Percentiles rank a stretch among this genome's conserved stretches.
phyloP scores from a whole-genome alignment of 176 grass and related monocot genomes.

The Chrysopogon serrulatus region DNA sequence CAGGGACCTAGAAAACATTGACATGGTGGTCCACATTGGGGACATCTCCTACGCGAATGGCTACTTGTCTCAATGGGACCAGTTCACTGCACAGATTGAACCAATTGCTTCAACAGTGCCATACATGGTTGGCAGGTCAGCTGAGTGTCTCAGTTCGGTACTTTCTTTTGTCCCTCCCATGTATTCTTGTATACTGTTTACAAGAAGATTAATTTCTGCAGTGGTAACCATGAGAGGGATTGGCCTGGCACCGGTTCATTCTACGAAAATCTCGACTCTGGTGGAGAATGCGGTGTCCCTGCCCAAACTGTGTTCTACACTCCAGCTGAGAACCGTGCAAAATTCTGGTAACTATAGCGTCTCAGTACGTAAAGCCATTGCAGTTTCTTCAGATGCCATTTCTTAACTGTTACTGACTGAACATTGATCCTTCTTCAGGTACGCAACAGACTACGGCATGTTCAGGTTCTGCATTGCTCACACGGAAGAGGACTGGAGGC shows the following conservation, averaged over 20 bases:
- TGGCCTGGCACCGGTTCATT: constrained; percentile 86
- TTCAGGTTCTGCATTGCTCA: constrained; percentile 17
- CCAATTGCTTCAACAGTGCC: constrained; percentile 74
- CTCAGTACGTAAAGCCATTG: not conserved
- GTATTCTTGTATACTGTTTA: not conserved
- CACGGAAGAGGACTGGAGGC: constrained; percentile 9
- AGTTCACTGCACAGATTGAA: constrained; percentile 80
- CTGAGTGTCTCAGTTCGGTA: constrained; percentile 3
- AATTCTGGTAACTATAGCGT: constrained; percentile 50
- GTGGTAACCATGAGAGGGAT: constrained; percentile 94
- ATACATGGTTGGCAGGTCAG: constrained; percentile 91
- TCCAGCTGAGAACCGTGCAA: constrained; percentile 79
- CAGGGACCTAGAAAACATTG: constrained; percentile 65
- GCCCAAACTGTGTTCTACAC: constrained; percentile 94
- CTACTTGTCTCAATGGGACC: constrained; percentile 93
- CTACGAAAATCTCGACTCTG: constrained; percentile 65
- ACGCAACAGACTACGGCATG: constrained; percentile 29
- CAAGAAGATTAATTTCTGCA: constrained; percentile 6
- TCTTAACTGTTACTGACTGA: constrained; percentile 4
- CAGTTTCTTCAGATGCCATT: not conserved
- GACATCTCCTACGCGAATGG: constrained; percentile 80
- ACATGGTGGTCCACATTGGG: constrained; percentile 84
- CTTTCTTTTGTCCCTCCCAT: not conserved
- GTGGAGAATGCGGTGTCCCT: constrained; percentile 87
- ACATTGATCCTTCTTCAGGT: constrained; percentile 35